phyloP scores from a whole-genome alignment of 2,329 filamentous ascomycete genomes.

The Pyricularia sp. region DNA sequence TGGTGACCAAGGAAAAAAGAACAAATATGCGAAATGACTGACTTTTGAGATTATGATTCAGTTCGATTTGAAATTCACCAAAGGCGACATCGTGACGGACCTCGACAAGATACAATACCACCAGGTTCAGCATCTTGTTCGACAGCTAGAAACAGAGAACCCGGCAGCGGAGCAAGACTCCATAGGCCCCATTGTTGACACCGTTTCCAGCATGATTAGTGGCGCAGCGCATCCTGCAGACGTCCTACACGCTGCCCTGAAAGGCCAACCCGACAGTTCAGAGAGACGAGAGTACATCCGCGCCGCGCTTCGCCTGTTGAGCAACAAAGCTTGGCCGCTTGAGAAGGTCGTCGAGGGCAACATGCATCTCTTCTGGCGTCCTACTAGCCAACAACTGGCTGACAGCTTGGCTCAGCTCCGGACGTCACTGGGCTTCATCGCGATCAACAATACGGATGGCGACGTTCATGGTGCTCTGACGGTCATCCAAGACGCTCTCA shows the following conservation, averaged over 20 bases:
- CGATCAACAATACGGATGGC: background rate
- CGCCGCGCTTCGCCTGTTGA: slow-evolving; percentile 10
- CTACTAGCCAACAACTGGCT: slow-evolving; percentile 6
- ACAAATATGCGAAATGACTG: background rate
- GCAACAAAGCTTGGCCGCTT: slow-evolving; percentile 7
- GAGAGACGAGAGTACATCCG: slow-evolving; percentile 6
- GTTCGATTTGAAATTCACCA: slow-evolving; percentile 83
- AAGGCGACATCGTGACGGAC: slow-evolving; percentile 77
- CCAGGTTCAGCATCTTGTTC: slow-evolving; percentile 35
- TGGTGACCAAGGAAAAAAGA: background rate
- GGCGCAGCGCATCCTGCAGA: background rate
- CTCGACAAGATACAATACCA: slow-evolving; percentile 73
- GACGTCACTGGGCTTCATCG: background rate
- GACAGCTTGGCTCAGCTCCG: slow-evolving; percentile 5
- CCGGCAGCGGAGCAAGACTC: background rate
- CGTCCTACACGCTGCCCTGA: background rate
- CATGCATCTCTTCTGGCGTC: slow-evolving; percentile 18
- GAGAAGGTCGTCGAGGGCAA: slow-evolving; percentile 11
- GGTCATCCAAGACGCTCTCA: slow-evolving; percentile 7
- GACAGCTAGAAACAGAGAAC: slow-evolving; percentile 9
- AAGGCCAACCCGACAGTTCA: background rate
- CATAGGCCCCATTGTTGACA: background rate
- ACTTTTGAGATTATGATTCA: slow-evolving; percentile 19
- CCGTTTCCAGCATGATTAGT: background rate
- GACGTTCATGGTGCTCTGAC: slow-evolving; percentile 3